Percentiles rank a stretch among this genome's conserved stretches.
phyloP scores from a whole-genome alignment of 2,329 filamentous ascomycete species.

The Knoxdaviesia capensis region DNA sequence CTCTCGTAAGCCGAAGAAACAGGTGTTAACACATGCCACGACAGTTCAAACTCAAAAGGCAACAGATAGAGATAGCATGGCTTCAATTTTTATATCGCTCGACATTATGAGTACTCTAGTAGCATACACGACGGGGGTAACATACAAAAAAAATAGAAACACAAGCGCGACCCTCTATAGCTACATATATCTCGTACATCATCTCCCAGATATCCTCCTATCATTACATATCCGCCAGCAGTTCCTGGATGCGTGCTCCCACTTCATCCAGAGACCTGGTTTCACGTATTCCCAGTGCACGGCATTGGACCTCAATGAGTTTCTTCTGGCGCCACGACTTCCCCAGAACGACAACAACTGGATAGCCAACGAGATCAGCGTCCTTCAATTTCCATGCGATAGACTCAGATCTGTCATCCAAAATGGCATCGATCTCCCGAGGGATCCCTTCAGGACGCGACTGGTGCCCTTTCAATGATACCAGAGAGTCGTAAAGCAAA shows the following conservation, averaged over 20 bases:
- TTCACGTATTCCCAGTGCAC: slow-evolving; percentile 41
- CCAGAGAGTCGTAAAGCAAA: slow-evolving; percentile 43
- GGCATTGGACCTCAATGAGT: slow-evolving; percentile 61
- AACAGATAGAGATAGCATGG: no score
- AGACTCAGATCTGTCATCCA: slow-evolving; percentile 52
- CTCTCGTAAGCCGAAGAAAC: no score
- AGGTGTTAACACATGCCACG: no score
- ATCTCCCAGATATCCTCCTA: background rate
- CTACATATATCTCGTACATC: no score
- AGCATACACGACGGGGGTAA: no score
- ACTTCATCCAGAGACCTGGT: slow-evolving; percentile 32
- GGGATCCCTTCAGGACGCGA: slow-evolving; percentile 1
- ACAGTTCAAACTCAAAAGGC: no score
- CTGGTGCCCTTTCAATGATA: slow-evolving; percentile 3
- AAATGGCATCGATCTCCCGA: slow-evolving; percentile 35
- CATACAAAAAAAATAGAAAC: no score
- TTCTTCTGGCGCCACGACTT: slow-evolving; percentile 39
- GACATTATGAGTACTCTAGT: no score
- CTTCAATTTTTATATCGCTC: no score
- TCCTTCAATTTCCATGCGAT: slow-evolving; percentile 79
- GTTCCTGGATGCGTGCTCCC: slow-evolving; percentile 19
- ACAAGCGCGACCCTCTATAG: no score
- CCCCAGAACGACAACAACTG: slow-evolving; percentile 62
- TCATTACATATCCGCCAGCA: slow-evolving; percentile 31
- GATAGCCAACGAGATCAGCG: slow-evolving; percentile 77